phyloP scores from a whole-genome alignment of 345 rosid genomes.

The Barbarea vulgaris region DNA sequence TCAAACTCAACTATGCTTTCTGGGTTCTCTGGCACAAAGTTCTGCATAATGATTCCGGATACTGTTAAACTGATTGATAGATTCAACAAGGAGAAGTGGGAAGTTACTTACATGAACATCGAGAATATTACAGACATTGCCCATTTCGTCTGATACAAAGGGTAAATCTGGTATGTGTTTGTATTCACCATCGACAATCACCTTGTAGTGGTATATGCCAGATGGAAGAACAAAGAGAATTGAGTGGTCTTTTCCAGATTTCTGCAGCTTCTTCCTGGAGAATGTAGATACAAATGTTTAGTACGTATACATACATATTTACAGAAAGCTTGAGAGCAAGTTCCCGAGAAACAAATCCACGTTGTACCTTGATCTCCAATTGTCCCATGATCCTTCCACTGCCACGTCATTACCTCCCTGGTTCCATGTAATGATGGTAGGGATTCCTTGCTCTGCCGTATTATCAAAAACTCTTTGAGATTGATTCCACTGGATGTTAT shows the following conservation, averaged over 20 bases:
- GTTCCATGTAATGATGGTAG: slow-evolving; percentile 79
- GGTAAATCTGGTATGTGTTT: slow-evolving; percentile 87
- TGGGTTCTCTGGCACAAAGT: slow-evolving; percentile 68
- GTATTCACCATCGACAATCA: slow-evolving; percentile 84
- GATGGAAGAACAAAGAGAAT: slow-evolving; percentile 76
- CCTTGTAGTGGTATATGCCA: slow-evolving; percentile 84
- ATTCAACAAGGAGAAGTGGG: not conserved
- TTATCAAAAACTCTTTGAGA: slow-evolving; percentile 47
- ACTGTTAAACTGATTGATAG: not conserved
- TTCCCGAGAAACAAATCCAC: not conserved
- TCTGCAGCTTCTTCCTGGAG: slow-evolving; percentile 72
- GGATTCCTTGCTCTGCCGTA: slow-evolving; percentile 67
- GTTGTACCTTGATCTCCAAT: slow-evolving; percentile 73
- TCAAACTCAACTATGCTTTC: slow-evolving; percentile 81
- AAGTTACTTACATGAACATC: slow-evolving; percentile 70
- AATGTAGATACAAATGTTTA: slow-evolving; percentile 8
- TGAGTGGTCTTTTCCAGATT: slow-evolving; percentile 82
- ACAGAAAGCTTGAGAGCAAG: not conserved
- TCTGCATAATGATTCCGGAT: slow-evolving; percentile 49
- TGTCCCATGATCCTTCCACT: slow-evolving; percentile 97
- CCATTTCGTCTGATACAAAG: slow-evolving; percentile 64
- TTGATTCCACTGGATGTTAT: slow-evolving; percentile 55
- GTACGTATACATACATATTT: not conserved
- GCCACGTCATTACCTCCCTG: slow-evolving; percentile 84
- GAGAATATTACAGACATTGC: slow-evolving; percentile 73